Percentiles rank a stretch among this genome's conserved stretches.
Conservation (phyloP, 345 rosid genomes). For the Populus alba region DNA sequence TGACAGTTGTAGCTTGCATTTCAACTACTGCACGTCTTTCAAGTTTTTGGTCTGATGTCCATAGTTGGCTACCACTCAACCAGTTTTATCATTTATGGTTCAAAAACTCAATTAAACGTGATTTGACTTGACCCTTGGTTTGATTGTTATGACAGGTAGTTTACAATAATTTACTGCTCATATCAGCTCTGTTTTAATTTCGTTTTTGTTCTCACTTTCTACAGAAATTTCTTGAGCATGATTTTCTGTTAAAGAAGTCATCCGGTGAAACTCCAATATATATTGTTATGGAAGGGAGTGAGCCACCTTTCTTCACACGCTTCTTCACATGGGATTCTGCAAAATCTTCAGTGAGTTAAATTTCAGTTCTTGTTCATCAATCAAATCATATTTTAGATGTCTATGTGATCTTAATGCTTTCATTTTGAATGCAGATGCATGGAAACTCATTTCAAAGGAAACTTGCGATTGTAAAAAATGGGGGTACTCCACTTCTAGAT, state of each 20-base stretch:
- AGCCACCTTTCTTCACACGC: slow-evolving; percentile 90
- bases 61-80: neutral
- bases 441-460: slow-evolving; percentile 95
- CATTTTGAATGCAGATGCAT: slow-evolving; percentile 60
- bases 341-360: slow-evolving; percentile 65
- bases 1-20: neutral
- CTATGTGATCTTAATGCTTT: slow-evolving; percentile 13
- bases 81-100: too few species aligned
- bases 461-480: slow-evolving; percentile 72
- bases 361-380: neutral
- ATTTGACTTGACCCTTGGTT: too few species aligned
- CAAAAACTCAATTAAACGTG: too few species aligned
- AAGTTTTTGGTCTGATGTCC: neutral
- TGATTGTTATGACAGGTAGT: too few species aligned
- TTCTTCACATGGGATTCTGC: slow-evolving; percentile 93
- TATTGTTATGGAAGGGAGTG: slow-evolving; percentile 80
- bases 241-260: slow-evolving; percentile 70
- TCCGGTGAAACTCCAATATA: slow-evolving; percentile 69
- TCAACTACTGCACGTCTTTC: neutral
- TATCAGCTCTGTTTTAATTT: slow-evolving; percentile 4
- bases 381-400: slow-evolving; percentile 3
- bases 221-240: slow-evolving; percentile 82
- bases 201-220: neutral
- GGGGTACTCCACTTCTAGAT: slow-evolving; percentile 59
- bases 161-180: neutral